Evolutionary conservation across 2,329 filamentous ascomycete species (phyloP), one percentile per base, ranked within the genome.

Genomic region (Pleoardoris graminearum): DNA sequence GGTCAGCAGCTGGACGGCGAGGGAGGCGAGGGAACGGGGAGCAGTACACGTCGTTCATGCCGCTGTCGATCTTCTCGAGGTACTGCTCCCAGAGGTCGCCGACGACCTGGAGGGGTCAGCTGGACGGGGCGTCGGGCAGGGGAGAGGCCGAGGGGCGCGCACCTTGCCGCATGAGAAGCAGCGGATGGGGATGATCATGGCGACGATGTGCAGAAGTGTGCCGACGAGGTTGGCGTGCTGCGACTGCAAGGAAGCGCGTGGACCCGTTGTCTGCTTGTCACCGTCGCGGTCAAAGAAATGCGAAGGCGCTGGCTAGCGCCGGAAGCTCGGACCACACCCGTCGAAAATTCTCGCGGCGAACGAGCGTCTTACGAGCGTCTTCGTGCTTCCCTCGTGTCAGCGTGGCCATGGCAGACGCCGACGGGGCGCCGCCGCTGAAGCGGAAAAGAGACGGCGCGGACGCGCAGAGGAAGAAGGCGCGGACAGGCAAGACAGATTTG

Each of bases 121-220:
- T 58, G 54, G 19, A 51, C 52, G 48, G 48, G 57, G 50, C 29
- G 54, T 55, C 45, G 52, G 39, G 37, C 46, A 49, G 50, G 55
- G 47, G 41, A 44, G 16, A 38, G 35, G 45, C 19, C 32, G 39
- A 54, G 30, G 33, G 48, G 33, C 50, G 76, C n/a, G 54, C 77
- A 96, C 94, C 90, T 99, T 99, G 76, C 94, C 94, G 76, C 94
- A 99, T 53, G 94, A 97, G 78, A 99, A 99, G 80, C 94, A 99
- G 65, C 94, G 91, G 62, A 99, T 90, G 2, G 94, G 94, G 65
- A 99, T 97, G 77, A 99, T 99, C 94, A 99, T 99, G 51, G 77
- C 88, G 79, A 62, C n/a, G 21, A 11, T 1, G 38, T 35, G 47
- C 36, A 22, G 39, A 46, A 16, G 41, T 22, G 25, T 35, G 4